Evolutionary conservation across 2,329 filamentous ascomycete species (phyloP), one percentile per base, ranked within the genome.

Genomic region (Aspergillus sp.): DNA sequence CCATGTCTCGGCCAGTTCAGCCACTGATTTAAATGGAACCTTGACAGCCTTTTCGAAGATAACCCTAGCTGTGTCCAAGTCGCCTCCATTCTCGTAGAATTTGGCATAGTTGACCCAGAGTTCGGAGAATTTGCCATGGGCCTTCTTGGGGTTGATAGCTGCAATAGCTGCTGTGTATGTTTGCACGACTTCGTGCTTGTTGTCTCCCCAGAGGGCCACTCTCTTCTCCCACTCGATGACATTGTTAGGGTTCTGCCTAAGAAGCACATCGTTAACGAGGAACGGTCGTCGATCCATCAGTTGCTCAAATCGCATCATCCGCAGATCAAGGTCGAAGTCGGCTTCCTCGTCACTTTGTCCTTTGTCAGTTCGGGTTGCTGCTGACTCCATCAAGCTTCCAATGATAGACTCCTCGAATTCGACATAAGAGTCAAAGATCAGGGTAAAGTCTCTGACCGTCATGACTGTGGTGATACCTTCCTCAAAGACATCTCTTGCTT

Each of bases 41-140:
- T 97, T 98, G 72, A 97, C 91, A 13, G 94, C 94, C 78, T 98
- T 99, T 75, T 98, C 94, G 86, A 98, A 91, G 70, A 99, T 98
- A 63, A 96, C 84, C 32, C 95, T 86, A 39, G 95, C 93, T 66
- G 89, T 97, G 56, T 87, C 84, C 41, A 98, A 73, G 74, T 98
- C 93, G 5, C 90, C 91, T 2, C 91, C 92, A 32, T 87, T 85
- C 76, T 99, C 95, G 78, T 99, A 99, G 74, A 99, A 94, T 72
- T 96, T 97, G 65, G 94, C 95, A 74, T 98, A 99, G 71, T 94
- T 96, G 55, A 91, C 85, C 95, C 96, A 99, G 17, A 99, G 85
- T 69, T 97, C 91, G 72, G 97, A 92, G 73, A 98, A 97, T 59
- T 92, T 88, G 10, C 96, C 96, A 23, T 94, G 86, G 0, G 95